Evolutionary conservation across 2,329 filamentous ascomycete genomes (phyloP).

Genomic region (Trichophyton schoenleinii): DNA sequence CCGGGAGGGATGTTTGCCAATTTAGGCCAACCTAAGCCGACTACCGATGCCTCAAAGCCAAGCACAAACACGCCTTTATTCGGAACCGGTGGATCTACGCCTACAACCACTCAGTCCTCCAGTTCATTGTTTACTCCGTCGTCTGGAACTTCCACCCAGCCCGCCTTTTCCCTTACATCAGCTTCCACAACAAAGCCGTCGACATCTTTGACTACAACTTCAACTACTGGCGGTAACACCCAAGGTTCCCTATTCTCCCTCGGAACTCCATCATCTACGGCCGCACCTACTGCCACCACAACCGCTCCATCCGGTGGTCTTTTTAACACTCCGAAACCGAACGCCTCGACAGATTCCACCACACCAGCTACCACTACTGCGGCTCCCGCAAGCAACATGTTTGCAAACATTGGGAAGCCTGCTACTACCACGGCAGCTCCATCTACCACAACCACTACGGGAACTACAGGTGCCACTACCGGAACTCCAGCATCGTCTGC

Average conservation of each 20-base stretch:
- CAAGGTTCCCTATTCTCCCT: slow-evolving; percentile 20
- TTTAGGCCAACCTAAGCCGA: slow-evolving; percentile 3
- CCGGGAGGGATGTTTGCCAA: slow-evolving; percentile 9
- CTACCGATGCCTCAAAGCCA: slow-evolving; percentile 6
- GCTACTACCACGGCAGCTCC: slow-evolving; percentile 17
- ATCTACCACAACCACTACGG: slow-evolving; percentile 19
- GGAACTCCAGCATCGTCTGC: slow-evolving; percentile 18
- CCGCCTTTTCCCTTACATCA: slow-evolving; percentile 2
- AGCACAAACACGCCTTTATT: background rate
- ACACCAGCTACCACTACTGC: slow-evolving; percentile 25
- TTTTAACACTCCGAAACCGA: slow-evolving; percentile 32
- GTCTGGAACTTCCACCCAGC: slow-evolving; percentile 4
- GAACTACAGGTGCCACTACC: slow-evolving; percentile 15
- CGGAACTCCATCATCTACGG: slow-evolving; percentile 17
- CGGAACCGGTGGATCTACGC: background rate
- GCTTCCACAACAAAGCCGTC: slow-evolving; percentile 15
- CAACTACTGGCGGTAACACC: slow-evolving; percentile 15
- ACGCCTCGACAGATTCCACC: slow-evolving; percentile 18
- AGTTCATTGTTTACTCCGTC: background rate
- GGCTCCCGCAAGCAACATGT: slow-evolving; percentile 15
- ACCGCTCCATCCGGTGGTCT: slow-evolving; percentile 17
- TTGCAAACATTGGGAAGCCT: slow-evolving; percentile 17
- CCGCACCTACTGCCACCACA: slow-evolving; percentile 9
- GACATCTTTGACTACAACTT: slow-evolving; percentile 13
- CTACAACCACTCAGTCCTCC: background rate